A percentile compares a stretch with the other conserved stretches of the same genome.
Evolutionary conservation across 306 rosid genomes (phyloP).

Genomic region (Fragaria nilgerrensis): DNA sequence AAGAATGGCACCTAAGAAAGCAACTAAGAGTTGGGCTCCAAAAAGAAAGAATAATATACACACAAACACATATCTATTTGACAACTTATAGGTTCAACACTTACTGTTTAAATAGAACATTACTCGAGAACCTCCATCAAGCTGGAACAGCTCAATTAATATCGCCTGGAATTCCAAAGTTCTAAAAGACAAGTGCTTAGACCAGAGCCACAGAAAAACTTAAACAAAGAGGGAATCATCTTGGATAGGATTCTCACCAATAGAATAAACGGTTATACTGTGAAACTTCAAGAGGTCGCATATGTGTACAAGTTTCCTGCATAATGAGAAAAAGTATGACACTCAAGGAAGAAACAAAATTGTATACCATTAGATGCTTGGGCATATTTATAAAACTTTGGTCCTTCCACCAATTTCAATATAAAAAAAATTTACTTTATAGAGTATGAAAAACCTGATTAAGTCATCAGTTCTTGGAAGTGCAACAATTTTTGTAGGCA

Average conservation of each 20-base stretch:
- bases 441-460: background rate
- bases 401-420: background rate
- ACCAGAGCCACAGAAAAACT: constrained; percentile 19
- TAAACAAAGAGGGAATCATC: constrained; percentile 13
- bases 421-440: background rate
- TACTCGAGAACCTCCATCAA: constrained; percentile 38
- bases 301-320: constrained; percentile 84
- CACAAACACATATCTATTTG: background rate
- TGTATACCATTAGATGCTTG: background rate
- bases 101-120: constrained; percentile 35
- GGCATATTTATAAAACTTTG: background rate
- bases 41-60: background rate
- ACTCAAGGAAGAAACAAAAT: constrained; percentile 7
- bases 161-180: constrained; percentile 31
- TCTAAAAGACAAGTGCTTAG: constrained; percentile 29
- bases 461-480: background rate
- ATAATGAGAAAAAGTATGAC: constrained; percentile 9
- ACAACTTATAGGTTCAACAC: constrained; percentile 23
- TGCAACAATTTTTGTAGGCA: background rate
- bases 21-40: background rate
- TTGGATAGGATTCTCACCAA: constrained; percentile 43
- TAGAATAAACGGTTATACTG: constrained; percentile 28
- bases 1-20: constrained; percentile 16
- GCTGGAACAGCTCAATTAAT: constrained; percentile 36
- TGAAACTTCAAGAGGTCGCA: constrained; percentile 66